These are phyloP conservation scores for Botryotinia convoluta DNA, from an alignment of 2,329 filamentous ascomycete genomes.

Conservation along the genomic window DNA sequence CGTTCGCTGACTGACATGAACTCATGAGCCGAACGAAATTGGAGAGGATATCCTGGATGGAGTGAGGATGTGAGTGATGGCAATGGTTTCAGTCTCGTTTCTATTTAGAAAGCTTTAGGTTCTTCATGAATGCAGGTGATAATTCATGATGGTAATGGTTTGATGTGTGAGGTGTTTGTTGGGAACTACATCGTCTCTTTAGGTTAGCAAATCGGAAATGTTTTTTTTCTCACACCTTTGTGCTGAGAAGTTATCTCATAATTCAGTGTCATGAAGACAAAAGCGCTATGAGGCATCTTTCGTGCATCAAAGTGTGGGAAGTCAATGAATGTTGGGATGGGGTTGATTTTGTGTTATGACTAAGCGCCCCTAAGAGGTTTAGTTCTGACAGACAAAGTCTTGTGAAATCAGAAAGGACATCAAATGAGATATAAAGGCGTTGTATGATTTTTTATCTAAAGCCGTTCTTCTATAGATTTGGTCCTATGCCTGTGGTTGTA, in stretches of 20 bases:
- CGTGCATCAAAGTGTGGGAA: background rate
- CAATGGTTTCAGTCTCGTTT: background rate
- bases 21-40: background rate
- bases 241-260: background rate
- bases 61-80: background rate
- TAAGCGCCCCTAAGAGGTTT: background rate
- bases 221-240: fast-evolving
- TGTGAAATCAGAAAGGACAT: background rate
- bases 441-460: background rate
- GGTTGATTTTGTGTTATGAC: background rate
- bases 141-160: background rate
- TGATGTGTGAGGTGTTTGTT: background rate
- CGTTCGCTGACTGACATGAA: background rate
- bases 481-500: background rate
- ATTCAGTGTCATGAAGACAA: background rate
- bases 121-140: background rate
- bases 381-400: background rate
- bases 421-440: too few relatives aligned
- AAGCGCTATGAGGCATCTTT: too few relatives aligned
- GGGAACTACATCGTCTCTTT: too few relatives aligned
- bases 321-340: background rate
- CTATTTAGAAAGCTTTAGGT: background rate
- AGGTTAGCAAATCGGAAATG: background rate
- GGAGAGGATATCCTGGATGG: background rate
- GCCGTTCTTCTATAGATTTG: background rate